Evolutionary conservation across 78 protist genomes (phyloP).

Genomic region (Dictyostelium intermedium): DNA sequence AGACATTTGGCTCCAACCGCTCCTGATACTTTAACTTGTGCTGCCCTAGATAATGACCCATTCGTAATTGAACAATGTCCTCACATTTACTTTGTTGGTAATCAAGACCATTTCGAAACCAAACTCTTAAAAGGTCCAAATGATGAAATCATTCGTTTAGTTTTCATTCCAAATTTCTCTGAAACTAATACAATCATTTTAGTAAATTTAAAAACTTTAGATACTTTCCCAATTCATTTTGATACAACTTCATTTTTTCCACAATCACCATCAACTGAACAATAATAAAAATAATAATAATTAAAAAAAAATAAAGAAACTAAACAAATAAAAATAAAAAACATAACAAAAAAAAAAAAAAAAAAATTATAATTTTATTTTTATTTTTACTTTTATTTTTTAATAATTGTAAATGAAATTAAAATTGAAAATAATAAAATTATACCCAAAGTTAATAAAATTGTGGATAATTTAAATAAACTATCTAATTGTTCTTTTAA

Average conservation of each 20-base stretch:
- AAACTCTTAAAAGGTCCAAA: slow-evolving; percentile 36
- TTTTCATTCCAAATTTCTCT: slow-evolving; percentile 56
- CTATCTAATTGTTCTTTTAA: slow-evolving; percentile 20
- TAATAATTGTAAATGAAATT: not conserved
- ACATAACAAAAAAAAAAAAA: not conserved
- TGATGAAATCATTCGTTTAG: slow-evolving; percentile 33
- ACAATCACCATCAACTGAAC: slow-evolving; percentile 4
- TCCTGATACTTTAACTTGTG: slow-evolving; percentile 71
- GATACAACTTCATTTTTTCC: slow-evolving; percentile 9
- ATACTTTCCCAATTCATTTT: slow-evolving; percentile 31
- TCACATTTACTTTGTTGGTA: slow-evolving; percentile 71
- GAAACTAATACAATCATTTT: slow-evolving; percentile 27
- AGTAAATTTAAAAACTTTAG: slow-evolving; percentile 61
- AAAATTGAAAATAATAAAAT: not conserved
- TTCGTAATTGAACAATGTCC: slow-evolving; percentile 74
- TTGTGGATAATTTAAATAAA: slow-evolving; percentile 1
- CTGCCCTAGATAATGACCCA: slow-evolving; percentile 66
- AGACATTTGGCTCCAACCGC: slow-evolving; percentile 82
- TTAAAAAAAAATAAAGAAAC: not conserved
- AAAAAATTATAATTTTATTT: not conserved
- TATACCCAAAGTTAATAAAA: not conserved
- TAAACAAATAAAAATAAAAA: not conserved
- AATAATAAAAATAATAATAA: not conserved
- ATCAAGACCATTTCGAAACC: slow-evolving; percentile 35
- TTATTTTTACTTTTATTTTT: not conserved